Base-by-base conservation (phyloP, 2,329 filamentous ascomycete genomes). In the Sclerotinia nivalis region DNA sequence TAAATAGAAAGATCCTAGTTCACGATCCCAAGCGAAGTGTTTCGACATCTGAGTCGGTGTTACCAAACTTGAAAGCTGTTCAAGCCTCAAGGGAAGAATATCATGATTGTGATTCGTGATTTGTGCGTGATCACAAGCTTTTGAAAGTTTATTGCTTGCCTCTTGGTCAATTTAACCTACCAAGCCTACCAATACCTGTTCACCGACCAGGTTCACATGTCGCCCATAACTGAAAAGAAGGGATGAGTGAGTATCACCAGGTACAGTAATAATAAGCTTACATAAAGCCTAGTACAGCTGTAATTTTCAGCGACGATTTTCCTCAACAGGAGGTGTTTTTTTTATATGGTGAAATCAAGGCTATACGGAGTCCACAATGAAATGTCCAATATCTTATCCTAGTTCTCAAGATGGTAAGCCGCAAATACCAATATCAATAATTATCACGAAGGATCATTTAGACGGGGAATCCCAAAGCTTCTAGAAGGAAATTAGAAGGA, bases 401-500 rank as follows among this genome's bases (percentile, higher is more conserved):
- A 22, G 45, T 12, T n/a, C 28, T 34, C n/a, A n/a, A n/a, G 45
- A 50, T 34, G 31, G 20, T n/a, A 18, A 52, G 47, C 31, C 13
- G 22, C 34, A 64, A 25, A 64, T 40, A 12, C 25, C 15, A 64
- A 52, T 50, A 52, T 50, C 47, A n/a, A 20, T 37, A 49, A 52
- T 52, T 54, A 34, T 52, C 54, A 49, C 12, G 10, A 22, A 43
- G 25, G 22, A 64, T 62, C 34, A 52, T 45, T 28, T 18, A 20
- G 50, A 55, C 37, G n/a, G 37, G 37, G n/a, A 43, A 47, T 54
- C 31, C 25, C n/a, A 64, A 54, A 18, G 65, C 58, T 69, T 69
- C 68, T 66, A 52, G 68, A 69, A 69, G 68, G 50, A 66, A 69
- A 68, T 61, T 61, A 31, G 55, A 61, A 68, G 56, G 50, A 55